Conservation (phyloP, 2,329 filamentous ascomycete species). For the Bisporella sp. region DNA sequence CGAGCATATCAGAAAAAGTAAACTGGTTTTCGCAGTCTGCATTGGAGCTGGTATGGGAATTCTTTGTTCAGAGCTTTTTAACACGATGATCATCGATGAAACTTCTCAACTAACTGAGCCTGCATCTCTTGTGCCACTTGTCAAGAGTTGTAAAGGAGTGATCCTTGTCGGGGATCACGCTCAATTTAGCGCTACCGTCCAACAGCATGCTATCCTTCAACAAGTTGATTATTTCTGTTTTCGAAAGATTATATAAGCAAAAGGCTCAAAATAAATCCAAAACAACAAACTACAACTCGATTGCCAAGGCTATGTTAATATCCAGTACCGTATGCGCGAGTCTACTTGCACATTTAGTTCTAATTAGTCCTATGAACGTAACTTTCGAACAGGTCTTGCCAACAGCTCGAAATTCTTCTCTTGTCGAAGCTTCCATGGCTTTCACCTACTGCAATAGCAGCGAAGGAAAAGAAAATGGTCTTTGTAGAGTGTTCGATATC, state of each 20-base stretch:
- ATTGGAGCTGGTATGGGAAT: constrained; percentile 35
- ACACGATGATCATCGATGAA: constrained; percentile 38
- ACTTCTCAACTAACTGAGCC: constrained; percentile 41
- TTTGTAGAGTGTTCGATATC: constrained; percentile 3
- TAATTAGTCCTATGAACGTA: constrained; percentile 4
- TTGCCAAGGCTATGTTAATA: constrained; percentile 4
- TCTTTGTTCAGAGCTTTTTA: constrained; percentile 28
- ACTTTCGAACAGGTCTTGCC: constrained; percentile 1
- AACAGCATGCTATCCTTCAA: constrained; percentile 20
- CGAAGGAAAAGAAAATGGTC: neutral
- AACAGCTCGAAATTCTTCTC: neutral
- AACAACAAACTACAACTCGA: neutral
- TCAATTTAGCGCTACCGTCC: constrained; percentile 22
- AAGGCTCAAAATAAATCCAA: neutral
- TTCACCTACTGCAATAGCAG: too few relatives aligned
- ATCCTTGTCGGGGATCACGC: neutral
- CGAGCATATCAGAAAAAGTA: constrained; percentile 29
- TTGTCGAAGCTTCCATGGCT: neutral
- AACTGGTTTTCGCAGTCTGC: constrained; percentile 39
- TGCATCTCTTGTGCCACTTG: constrained; percentile 32
- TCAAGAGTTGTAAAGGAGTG: constrained; percentile 33
- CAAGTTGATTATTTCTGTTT: constrained; percentile 5
- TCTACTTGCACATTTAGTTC: constrained; percentile 4
- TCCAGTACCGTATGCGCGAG: constrained; percentile 6
- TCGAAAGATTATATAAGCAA: constrained; percentile 8